Conservation (phyloP, 495 filamentous ascomycete species). For the Penicillium psychrofluorescens region DNA sequence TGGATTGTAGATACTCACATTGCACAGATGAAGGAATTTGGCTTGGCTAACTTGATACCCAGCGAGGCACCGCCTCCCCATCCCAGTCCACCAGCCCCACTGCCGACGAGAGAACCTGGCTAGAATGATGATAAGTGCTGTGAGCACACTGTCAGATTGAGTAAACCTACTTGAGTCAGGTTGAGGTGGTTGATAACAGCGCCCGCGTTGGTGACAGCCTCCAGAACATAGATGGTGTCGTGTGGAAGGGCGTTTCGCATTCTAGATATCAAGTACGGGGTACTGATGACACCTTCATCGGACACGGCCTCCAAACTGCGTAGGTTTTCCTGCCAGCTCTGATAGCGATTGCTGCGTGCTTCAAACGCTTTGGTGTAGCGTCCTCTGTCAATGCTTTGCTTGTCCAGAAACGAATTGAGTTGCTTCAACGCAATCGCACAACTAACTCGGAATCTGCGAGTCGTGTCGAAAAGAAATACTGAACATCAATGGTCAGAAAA, state of each 20-base stretch:
- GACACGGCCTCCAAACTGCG: slow-evolving; percentile 1
- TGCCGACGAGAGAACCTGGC: slow-evolving; percentile 13
- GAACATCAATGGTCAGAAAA: not conserved
- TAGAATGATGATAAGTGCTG: not conserved
- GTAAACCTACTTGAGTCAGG: slow-evolving; percentile 5
- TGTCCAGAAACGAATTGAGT: slow-evolving; percentile 10
- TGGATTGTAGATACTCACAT: slow-evolving; percentile 5
- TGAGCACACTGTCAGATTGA: not conserved
- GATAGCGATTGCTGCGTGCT: slow-evolving; percentile 2
- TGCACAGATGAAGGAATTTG: slow-evolving; percentile 13
- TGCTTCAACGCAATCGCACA: slow-evolving; percentile 12
- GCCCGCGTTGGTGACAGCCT: slow-evolving; percentile 76
- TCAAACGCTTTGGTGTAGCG: slow-evolving; percentile 4
- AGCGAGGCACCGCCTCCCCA: slow-evolving; percentile 81
- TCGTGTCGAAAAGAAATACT: slow-evolving; percentile 62
- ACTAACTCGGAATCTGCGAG: slow-evolving; percentile 26
- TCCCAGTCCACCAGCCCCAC: slow-evolving; percentile 84
- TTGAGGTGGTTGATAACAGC: slow-evolving; percentile 61
- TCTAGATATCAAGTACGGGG: slow-evolving; percentile 11
- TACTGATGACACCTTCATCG: slow-evolving; percentile 2
- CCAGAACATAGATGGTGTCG: slow-evolving; percentile 74
- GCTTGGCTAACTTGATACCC: slow-evolving; percentile 70
- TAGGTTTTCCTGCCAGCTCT: slow-evolving; percentile 3
- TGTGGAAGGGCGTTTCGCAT: slow-evolving; percentile 57
- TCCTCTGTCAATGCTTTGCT: slow-evolving; percentile 1